phyloP scores from a whole-genome alignment of 1,284 basidiomycete genomes.

The Singerocomus rubriflavus region DNA sequence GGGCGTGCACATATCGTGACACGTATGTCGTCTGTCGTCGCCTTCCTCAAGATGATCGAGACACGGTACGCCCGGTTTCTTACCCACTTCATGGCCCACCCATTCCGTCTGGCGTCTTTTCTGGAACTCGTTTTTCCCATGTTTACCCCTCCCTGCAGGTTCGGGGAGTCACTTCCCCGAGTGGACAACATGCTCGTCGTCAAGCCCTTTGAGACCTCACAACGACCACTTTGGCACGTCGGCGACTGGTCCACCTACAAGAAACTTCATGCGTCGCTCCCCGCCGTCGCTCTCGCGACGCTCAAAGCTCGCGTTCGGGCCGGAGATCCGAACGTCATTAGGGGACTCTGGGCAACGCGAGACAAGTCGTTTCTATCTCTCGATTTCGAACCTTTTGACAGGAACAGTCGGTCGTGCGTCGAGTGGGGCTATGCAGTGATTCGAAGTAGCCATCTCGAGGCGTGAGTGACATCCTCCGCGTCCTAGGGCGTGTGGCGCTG shows the following conservation, averaged over 20 bases:
- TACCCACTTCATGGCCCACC: not conserved
- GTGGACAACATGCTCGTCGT: constrained; percentile 66
- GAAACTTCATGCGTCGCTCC: constrained; percentile 70
- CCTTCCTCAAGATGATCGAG: constrained; percentile 78
- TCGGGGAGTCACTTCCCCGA: constrained; percentile 68
- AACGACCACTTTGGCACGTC: constrained; percentile 67
- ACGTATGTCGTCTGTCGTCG: constrained; percentile 62
- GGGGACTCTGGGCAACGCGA: constrained; percentile 65
- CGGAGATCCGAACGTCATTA: constrained; percentile 67
- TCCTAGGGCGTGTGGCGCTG: constrained; percentile 1
- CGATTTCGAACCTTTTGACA: constrained; percentile 77
- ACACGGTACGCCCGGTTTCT: constrained; percentile 47
- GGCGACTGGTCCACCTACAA: constrained; percentile 69
- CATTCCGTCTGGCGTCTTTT: not conserved
- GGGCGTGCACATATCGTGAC: constrained; percentile 80
- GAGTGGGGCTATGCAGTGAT: constrained; percentile 83
- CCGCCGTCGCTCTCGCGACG: constrained; percentile 67
- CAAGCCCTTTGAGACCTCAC: constrained; percentile 63
- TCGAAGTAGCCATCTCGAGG: constrained; percentile 69
- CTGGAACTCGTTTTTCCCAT: not conserved
- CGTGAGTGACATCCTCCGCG: constrained; percentile 51
- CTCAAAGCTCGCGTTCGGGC: constrained; percentile 63
- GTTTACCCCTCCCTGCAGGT: constrained; percentile 37
- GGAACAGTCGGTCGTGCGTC: constrained; percentile 63
- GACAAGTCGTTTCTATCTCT: constrained; percentile 76